Conservation (phyloP, 768 basidiomycete species). For the Dioszegia aurantiaca region DNA sequence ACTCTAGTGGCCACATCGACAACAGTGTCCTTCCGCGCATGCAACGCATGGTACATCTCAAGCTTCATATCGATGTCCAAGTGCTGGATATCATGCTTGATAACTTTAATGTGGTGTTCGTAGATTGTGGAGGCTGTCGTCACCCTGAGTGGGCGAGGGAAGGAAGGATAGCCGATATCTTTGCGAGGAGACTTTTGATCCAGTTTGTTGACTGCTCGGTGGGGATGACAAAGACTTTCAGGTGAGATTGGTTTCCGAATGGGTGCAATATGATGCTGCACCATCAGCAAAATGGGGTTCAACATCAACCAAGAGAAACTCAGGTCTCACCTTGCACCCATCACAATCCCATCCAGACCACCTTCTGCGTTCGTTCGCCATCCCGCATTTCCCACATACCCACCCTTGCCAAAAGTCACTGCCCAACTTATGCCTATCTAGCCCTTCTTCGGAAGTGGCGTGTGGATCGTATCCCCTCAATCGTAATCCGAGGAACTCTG, state of each 20-base stretch:
- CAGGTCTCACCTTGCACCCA: slow-evolving; percentile 34
- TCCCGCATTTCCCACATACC: slow-evolving; percentile 39
- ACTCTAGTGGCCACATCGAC: slow-evolving; percentile 21
- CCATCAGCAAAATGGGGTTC: too few species aligned
- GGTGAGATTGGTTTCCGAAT: slow-evolving; percentile 9
- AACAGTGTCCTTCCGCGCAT: slow-evolving; percentile 17
- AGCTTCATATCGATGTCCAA: slow-evolving; percentile 1
- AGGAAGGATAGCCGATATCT: slow-evolving; percentile 23
- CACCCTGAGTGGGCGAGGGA: neutral
- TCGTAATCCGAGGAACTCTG: slow-evolving; percentile 30
- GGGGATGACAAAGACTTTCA: slow-evolving; percentile 12
- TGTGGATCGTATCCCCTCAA: slow-evolving; percentile 28
- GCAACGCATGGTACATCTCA: slow-evolving; percentile 34
- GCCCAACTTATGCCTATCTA: slow-evolving; percentile 21
- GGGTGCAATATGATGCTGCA: slow-evolving; percentile 9
- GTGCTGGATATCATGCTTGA: slow-evolving; percentile 24
- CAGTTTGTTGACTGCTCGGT: slow-evolving; percentile 16
- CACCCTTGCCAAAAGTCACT: slow-evolving; percentile 43
- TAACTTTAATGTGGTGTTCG: slow-evolving; percentile 32
- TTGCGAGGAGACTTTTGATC: slow-evolving; percentile 14
- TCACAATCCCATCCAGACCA: slow-evolving; percentile 49
- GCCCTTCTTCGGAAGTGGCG: neutral
- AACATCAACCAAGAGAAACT: too few species aligned
- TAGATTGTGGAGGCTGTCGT: slow-evolving; percentile 1
- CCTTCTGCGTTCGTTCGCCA: slow-evolving; percentile 36